phyloP scores from a whole-genome alignment of 2,329 filamentous ascomycete genomes.

The Elsinoe australis region DNA sequence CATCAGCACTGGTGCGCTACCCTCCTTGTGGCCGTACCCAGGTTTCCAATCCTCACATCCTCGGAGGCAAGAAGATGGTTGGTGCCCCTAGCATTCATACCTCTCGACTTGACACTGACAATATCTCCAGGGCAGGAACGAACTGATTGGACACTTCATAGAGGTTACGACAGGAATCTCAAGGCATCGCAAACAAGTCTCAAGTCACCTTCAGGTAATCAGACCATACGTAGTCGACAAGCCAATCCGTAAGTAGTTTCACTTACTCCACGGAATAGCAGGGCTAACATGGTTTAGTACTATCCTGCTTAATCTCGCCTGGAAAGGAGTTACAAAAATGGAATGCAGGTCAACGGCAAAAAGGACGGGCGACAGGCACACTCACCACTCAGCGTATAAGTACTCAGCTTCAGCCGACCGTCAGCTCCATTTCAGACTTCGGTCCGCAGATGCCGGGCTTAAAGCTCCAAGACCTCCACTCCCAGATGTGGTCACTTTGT shows the following conservation, averaged over 20 bases:
- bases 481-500: conserved; percentile 27
- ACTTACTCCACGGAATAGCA: neutral
- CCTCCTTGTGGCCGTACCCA: conserved; percentile 54
- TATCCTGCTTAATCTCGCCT: conserved; percentile 16
- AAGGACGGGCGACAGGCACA: conserved; percentile 15
- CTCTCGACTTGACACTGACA: neutral
- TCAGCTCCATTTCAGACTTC: conserved; percentile 30
- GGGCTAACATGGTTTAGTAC: conserved; percentile 13
- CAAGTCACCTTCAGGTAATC: conserved; percentile 57
- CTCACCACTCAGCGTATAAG: conserved; percentile 10
- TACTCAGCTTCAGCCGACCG: conserved; percentile 26
- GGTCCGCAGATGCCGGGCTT: conserved; percentile 30
- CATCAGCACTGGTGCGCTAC: conserved; percentile 44
- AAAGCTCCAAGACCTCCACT: conserved; percentile 22
- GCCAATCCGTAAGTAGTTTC: conserved; percentile 29
- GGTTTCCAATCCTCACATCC: conserved; percentile 24
- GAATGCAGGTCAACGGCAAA: conserved; percentile 17
- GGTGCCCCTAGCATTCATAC: neutral
- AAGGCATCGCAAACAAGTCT: conserved; percentile 53
- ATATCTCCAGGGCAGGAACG: conserved; percentile 45
- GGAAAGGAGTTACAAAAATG: conserved; percentile 9
- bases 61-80: conserved; percentile 43
- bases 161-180: conserved; percentile 46
- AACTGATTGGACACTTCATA: conserved; percentile 54
- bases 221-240: conserved; percentile 49